Percentiles rank a stretch among this genome's conserved stretches.
These are phyloP conservation scores for Podaxis pistillaris DNA, from an alignment of 768 basidiomycete species.

Conservation along the genomic window DNA sequence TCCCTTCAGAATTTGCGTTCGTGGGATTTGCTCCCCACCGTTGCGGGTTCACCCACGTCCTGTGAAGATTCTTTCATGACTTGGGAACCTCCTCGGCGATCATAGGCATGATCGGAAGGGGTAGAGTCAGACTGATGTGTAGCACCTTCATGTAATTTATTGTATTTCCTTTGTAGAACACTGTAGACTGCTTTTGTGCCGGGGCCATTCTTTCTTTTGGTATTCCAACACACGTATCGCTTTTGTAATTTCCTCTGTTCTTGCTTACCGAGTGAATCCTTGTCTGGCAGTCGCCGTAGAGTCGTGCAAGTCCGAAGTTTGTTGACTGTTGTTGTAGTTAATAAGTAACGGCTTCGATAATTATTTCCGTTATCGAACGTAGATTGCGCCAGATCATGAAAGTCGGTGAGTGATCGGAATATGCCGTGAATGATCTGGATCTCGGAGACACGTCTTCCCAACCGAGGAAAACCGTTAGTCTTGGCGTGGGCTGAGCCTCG, in stretches of 20 bases:
- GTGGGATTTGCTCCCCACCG: conserved; percentile 29
- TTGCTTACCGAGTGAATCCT: not conserved
- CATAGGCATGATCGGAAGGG: conserved; percentile 16
- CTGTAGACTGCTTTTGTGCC: conserved; percentile 3
- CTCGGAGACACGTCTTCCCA: conserved; percentile 12
- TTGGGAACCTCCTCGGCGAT: conserved; percentile 50
- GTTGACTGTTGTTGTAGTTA: conserved; percentile 1
- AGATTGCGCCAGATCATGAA: not conserved
- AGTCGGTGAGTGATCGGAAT: conserved; percentile 8
- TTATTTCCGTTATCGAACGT: conserved; percentile 4
- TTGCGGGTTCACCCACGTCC: conserved; percentile 30
- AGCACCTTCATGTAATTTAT: conserved; percentile 14
- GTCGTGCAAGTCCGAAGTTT: not conserved
- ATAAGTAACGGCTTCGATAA: not conserved
- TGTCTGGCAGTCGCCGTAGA: not conserved
- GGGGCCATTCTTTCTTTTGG: not conserved
- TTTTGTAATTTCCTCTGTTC: not conserved
- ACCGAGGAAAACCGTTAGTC: conserved; percentile 14
- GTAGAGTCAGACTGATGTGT: not conserved
- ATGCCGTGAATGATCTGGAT: conserved; percentile 10
- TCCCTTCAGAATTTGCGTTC: conserved; percentile 24
- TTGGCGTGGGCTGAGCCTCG: conserved; percentile 7
- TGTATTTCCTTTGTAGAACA: conserved; percentile 10
- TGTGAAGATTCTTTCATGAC: conserved; percentile 61
- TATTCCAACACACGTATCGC: not conserved